Evolutionary conservation across 2,329 filamentous ascomycete genomes (phyloP).

Genomic region (Dactylonectria macrodidyma): DNA sequence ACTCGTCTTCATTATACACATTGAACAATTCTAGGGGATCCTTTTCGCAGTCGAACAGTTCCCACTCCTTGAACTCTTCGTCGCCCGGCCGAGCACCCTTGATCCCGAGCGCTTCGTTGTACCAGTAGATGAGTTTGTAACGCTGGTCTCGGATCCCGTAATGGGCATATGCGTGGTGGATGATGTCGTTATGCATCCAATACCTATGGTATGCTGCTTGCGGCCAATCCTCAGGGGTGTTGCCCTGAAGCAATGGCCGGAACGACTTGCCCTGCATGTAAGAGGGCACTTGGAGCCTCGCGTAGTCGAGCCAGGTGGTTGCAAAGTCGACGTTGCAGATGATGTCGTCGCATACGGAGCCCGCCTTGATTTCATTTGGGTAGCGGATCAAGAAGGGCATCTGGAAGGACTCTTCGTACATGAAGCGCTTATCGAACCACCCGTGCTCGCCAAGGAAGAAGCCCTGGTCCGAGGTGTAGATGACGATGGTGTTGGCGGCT

Average conservation of each 20-base stretch:
- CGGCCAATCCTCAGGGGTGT: constrained; percentile 61
- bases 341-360: constrained; percentile 61
- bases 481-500: constrained; percentile 63
- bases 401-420: constrained; percentile 71
- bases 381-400: constrained; percentile 68
- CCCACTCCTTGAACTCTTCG: constrained; percentile 65
- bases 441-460: constrained; percentile 71
- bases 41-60: constrained; percentile 66
- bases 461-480: constrained; percentile 70
- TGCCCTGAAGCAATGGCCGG: constrained; percentile 52
- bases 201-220: constrained; percentile 69
- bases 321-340: constrained; percentile 70
- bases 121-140: constrained; percentile 72
- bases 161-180: constrained; percentile 66
- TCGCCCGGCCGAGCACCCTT: constrained; percentile 59
- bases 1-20: constrained; percentile 56
- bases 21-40: constrained; percentile 67
- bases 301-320: constrained; percentile 64
- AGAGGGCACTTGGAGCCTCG: constrained; percentile 55
- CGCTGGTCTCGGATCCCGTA: constrained; percentile 66
- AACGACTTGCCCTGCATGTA: constrained; percentile 69
- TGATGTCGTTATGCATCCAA: constrained; percentile 69
- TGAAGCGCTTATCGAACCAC: constrained; percentile 72
- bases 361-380: constrained; percentile 57
- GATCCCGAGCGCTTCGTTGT: constrained; percentile 64